Percentiles rank a stretch among this genome's conserved stretches.
phyloP scores from a whole-genome alignment of 1,284 basidiomycete species.

The Microbotryomycetes sp. region DNA sequence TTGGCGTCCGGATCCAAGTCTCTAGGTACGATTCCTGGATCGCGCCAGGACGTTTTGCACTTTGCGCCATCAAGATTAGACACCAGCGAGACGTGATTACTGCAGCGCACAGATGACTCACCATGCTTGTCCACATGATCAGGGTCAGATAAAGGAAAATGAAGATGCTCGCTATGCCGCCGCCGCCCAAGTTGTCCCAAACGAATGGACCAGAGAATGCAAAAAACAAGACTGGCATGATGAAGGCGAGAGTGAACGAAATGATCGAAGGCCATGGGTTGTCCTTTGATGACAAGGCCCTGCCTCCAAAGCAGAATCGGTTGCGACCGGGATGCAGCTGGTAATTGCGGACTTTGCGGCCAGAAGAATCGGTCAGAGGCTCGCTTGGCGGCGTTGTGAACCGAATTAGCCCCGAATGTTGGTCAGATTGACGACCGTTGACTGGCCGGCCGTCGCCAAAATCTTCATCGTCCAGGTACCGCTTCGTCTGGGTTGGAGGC shows the following conservation, averaged over 20 bases:
- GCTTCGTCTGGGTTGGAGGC: background rate
- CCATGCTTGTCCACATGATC: constrained; percentile 56
- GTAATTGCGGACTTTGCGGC: constrained; percentile 5
- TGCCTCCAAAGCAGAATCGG: constrained; percentile 53
- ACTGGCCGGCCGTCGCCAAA: background rate
- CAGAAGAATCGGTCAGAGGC: background rate
- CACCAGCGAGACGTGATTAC: too few species aligned
- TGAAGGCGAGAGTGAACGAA: constrained; percentile 49
- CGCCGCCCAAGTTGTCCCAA: constrained; percentile 66
- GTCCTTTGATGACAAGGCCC: constrained; percentile 74
- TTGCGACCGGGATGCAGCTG: constrained; percentile 12
- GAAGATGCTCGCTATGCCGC: constrained; percentile 66
- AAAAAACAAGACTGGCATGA: constrained; percentile 45
- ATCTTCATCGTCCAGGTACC: background rate
- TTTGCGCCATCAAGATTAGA: background rate
- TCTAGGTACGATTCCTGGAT: constrained; percentile 83
- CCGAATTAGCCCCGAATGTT: background rate
- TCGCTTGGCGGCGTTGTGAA: background rate
- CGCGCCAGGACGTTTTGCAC: constrained; percentile 54
- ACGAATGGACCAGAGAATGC: constrained; percentile 68
- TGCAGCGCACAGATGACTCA: constrained; percentile 42
- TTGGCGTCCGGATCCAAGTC: constrained; percentile 70
- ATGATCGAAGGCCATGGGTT: constrained; percentile 65
- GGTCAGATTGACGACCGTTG: background rate
- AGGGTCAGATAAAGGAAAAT: constrained; percentile 44